Percentiles rank a stretch among this genome's conserved stretches.
Conservation (phyloP, 305 asterid species). For the Plantago coronopus region DNA sequence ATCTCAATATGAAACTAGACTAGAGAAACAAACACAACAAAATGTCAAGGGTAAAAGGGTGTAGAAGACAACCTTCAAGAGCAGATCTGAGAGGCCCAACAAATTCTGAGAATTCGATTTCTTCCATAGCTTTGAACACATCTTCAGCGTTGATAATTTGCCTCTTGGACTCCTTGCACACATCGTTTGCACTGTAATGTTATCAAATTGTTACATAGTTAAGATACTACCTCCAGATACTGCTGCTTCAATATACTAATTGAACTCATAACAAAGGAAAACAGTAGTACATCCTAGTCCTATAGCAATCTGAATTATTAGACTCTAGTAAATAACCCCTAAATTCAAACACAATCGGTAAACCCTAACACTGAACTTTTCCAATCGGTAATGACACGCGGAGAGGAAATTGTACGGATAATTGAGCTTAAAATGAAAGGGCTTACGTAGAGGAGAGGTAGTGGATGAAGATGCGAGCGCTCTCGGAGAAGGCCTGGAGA, state of each 20-base stretch:
- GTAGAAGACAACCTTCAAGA: slow-evolving; percentile 48
- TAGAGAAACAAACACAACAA: not conserved
- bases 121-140: slow-evolving; percentile 89
- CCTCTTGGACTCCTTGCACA: slow-evolving; percentile 78
- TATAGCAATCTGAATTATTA: no score
- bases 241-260: not conserved
- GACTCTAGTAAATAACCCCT: no score
- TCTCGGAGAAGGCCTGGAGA: slow-evolving; percentile 71
- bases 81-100: slow-evolving; percentile 68
- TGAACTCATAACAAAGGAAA: no score
- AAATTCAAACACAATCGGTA: no score
- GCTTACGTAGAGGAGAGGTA: slow-evolving; percentile 76
- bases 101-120: slow-evolving; percentile 75
- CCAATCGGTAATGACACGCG: no score
- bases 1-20: not conserved
- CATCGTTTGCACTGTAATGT: slow-evolving; percentile 73
- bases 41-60: not conserved
- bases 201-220: slow-evolving; percentile 9
- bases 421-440: not conserved
- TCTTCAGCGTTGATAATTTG: slow-evolving; percentile 80
- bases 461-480: slow-evolving; percentile 81
- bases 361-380: no score
- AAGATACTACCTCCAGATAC: not conserved
- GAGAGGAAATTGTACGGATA: not conserved
- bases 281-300: no score